Percentiles rank a stretch among this genome's conserved stretches.
phyloP scores from a whole-genome alignment of 805 yeast species.

The Isabelozyma pseudorhagii region DNA sequence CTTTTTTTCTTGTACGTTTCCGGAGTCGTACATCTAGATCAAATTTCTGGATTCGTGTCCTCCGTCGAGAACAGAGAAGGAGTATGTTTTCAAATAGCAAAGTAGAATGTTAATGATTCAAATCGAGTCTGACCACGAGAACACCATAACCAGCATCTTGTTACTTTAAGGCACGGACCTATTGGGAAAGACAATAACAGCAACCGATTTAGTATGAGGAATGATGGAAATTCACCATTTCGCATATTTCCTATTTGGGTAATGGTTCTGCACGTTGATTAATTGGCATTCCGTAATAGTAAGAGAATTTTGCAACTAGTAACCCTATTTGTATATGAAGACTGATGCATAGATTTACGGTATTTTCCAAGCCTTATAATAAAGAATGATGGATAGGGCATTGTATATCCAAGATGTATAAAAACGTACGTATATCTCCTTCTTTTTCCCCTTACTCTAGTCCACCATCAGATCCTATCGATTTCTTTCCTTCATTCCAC shows the following conservation, averaged over 20 bases:
- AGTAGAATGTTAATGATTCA: too few relatives aligned
- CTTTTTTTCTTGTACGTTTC: too few relatives aligned
- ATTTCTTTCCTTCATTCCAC: not conserved
- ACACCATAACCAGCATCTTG: not conserved
- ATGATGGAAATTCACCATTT: not conserved
- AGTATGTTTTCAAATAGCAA: too few relatives aligned
- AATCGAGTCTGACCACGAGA: not conserved
- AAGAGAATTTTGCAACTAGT: not conserved
- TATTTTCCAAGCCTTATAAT: not conserved
- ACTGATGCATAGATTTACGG: not conserved
- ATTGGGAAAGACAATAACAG: not conserved
- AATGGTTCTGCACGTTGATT: not conserved
- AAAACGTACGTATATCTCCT: not conserved
- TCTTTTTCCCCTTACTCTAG: not conserved
- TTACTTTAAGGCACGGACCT: not conserved
- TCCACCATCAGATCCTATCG: not conserved
- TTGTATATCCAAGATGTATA: too few relatives aligned
- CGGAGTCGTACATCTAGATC: too few relatives aligned
- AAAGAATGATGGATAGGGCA: too few relatives aligned
- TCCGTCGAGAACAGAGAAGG: too few relatives aligned
- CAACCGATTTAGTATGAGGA: too few relatives aligned
- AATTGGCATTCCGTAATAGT: not conserved
- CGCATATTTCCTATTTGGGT: not conserved
- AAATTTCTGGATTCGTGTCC: too few relatives aligned
- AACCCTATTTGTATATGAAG: not conserved